phyloP scores from a whole-genome alignment of 1,284 basidiomycete species.

The Austropuccinia psidii region DNA sequence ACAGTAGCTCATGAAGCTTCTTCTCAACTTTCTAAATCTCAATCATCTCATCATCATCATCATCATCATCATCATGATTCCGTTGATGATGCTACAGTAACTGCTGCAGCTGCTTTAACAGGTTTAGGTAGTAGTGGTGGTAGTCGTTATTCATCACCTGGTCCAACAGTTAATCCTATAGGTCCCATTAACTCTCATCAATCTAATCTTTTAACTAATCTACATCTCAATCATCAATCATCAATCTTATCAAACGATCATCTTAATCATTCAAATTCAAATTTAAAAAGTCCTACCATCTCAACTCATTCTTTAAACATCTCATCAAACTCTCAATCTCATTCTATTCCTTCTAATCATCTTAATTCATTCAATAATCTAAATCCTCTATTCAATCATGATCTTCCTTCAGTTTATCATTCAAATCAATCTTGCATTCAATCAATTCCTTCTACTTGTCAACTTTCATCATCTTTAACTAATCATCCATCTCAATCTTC shows the following conservation, averaged over 20 bases:
- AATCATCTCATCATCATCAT: not conserved
- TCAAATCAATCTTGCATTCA: not conserved
- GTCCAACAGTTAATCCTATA: conserved; percentile 2
- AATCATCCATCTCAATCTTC: not conserved
- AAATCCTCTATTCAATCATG: not conserved
- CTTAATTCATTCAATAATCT: not conserved
- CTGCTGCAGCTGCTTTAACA: conserved; percentile 29
- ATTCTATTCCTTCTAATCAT: conserved; percentile 39
- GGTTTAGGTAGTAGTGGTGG: conserved; percentile 30
- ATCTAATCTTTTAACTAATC: too few relatives aligned
- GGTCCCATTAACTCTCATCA: conserved; percentile 39
- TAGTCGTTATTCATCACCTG: conserved; percentile 33
- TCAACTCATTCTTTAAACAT: conserved; percentile 12
- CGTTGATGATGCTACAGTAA: conserved; percentile 30
- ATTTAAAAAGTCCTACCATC: not conserved
- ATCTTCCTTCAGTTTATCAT: not conserved
- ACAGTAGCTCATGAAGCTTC: conserved; percentile 30
- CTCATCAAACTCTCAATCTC: conserved; percentile 45
- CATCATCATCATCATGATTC: not conserved
- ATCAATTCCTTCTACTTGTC: not conserved
- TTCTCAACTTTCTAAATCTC: conserved; percentile 11
- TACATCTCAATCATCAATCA: conserved; percentile 44
- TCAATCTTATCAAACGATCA: conserved; percentile 30
- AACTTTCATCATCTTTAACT: not conserved
- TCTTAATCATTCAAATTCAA: not conserved